phyloP scores from a whole-genome alignment of 768 basidiomycete species.

The Leccinum broughii region DNA sequence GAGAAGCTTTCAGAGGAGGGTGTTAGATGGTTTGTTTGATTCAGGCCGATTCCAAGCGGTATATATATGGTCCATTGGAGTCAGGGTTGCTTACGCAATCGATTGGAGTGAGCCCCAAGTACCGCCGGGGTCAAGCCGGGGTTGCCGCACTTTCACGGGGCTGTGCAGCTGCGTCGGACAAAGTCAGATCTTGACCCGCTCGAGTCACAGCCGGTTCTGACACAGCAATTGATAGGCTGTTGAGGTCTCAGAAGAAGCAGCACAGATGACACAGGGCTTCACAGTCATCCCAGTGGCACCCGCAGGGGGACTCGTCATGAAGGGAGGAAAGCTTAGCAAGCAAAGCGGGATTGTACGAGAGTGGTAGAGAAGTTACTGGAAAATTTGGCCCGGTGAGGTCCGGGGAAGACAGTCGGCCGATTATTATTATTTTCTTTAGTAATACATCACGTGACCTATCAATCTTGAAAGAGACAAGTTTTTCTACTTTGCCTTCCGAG shows the following conservation, averaged over 20 bases:
- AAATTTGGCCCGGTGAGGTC: not conserved
- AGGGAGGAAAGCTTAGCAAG: not conserved
- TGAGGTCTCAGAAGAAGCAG: not conserved
- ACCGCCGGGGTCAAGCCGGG: too few species aligned
- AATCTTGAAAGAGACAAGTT: not conserved
- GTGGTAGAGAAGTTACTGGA: slow-evolving; percentile 10
- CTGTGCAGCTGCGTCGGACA: too few species aligned
- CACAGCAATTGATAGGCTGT: not conserved
- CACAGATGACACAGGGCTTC: not conserved
- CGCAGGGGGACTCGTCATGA: not conserved
- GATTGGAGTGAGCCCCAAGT: too few species aligned
- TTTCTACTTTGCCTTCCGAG: not conserved
- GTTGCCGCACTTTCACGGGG: too few species aligned
- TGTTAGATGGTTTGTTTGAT: not conserved
- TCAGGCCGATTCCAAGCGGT: not conserved
- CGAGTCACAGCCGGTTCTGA: not conserved
- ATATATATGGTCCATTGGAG: not conserved
- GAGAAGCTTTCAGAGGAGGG: not conserved
- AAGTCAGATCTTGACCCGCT: too few species aligned
- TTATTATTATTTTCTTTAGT: not conserved
- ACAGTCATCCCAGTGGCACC: not conserved
- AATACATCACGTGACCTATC: not conserved
- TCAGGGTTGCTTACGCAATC: not conserved
- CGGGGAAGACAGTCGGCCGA: not conserved
- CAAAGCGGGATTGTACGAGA: not conserved